Evolutionary conservation across 2,329 filamentous ascomycete genomes (phyloP), one percentile per base, ranked within the genome.

Genomic region (Cordyceps tenuipes): DNA sequence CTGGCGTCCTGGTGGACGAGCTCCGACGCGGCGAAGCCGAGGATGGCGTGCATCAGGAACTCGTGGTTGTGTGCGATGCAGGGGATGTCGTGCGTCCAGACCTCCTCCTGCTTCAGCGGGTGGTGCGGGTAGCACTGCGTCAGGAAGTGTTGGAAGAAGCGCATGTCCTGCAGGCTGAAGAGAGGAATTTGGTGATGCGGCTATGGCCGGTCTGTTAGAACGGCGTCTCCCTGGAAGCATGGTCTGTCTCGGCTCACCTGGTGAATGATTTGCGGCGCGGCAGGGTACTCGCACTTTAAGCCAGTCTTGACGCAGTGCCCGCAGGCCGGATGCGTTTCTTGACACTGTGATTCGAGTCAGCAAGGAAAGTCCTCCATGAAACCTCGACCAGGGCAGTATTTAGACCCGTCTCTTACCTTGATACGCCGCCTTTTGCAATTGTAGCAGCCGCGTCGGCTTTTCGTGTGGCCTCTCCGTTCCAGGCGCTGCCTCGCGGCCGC

Each of bases 41-140:
- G 78, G 55, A 90, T 85, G 5, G 86, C 84, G 68, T 90, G 86
- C 81, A 90, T 88, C 10, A 88, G 76, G 62, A 84, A 87, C 60
- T 86, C 82, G 64, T 87, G 79, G 61, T 82, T 83, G 63, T 89
- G 83, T 1, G 86, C 86, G 61, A 89, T 79, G 63, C 83, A 83
- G 0, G 86, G 85, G 10, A 90, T 80, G 61, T 86, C 80, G 29
- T 85, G 83, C 7, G 82, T 82, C 87, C 87, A 90, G 15, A 87
- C 76, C 8, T 79, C 75, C 63, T 89, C 84, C 62, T 85, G 84
- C 46, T 83, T 85, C 19, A 88, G 72, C 0, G 86, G 85, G 26
- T 88, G 77, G 68, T 85, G 81, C 2, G 86, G 86, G 66, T 83
- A 84, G 64, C 82, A 85, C 41, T 78, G 76, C 31, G 81, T 72